These are phyloP conservation scores for Amanita rimosa DNA, from an alignment of 768 basidiomycete genomes.

Conservation along the genomic window DNA sequence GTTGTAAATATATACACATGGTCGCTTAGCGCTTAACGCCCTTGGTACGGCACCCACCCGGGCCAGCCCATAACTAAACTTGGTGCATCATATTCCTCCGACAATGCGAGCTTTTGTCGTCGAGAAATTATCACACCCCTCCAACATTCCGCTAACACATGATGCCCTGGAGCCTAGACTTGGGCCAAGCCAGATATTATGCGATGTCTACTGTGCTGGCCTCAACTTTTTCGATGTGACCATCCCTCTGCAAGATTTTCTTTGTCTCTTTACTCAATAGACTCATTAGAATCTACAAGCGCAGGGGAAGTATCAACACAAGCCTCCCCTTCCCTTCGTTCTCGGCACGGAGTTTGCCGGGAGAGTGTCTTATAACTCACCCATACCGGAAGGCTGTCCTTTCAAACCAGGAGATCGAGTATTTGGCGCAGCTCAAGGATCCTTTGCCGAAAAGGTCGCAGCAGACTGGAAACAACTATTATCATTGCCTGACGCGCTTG, in stretches of 20 bases:
- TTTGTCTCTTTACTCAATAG: conserved; percentile 3
- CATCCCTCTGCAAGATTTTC: conserved; percentile 7
- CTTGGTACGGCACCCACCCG: too few relatives aligned
- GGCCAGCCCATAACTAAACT: not conserved
- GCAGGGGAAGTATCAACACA: conserved; percentile 82
- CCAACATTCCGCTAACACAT: conserved; percentile 40
- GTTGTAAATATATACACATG: not conserved
- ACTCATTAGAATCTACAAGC: conserved; percentile 65
- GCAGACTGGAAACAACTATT: conserved; percentile 38
- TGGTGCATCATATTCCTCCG: not conserved
- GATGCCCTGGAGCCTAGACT: conserved; percentile 50
- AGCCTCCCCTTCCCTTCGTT: conserved; percentile 78
- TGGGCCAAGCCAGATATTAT: conserved; percentile 44
- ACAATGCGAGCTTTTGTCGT: conserved; percentile 75
- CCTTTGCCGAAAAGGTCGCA: conserved; percentile 68
- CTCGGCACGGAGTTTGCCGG: conserved; percentile 86
- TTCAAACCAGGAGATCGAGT: conserved; percentile 81
- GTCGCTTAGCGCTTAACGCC: not conserved
- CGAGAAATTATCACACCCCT: conserved; percentile 56
- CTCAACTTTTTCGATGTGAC: conserved; percentile 70
- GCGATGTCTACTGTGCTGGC: conserved; percentile 66
- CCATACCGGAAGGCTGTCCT: conserved; percentile 69
- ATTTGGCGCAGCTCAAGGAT: conserved; percentile 73
- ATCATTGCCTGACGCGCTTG: conserved; percentile 64
- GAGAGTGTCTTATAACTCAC: conserved; percentile 52